phyloP scores from a whole-genome alignment of 345 rosid genomes.

The Boechera divaricarpa region DNA sequence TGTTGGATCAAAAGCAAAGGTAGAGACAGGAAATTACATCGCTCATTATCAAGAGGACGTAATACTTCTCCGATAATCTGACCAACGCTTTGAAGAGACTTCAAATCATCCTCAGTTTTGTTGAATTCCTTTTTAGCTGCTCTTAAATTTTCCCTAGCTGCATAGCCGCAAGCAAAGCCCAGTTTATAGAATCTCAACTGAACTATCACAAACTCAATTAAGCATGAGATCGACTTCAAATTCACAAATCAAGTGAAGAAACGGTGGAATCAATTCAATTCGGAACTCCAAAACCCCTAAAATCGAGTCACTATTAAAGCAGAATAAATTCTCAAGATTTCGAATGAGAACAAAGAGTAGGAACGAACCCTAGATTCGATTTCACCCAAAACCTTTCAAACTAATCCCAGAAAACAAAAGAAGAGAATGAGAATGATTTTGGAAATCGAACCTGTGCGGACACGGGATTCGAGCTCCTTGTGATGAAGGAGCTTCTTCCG shows the following conservation, averaged over 20 bases:
- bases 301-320: not conserved
- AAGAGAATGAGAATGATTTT: not conserved
- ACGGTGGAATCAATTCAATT: not conserved
- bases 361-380: slow-evolving; percentile 20
- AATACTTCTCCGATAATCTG: slow-evolving; percentile 98
- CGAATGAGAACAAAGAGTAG: not conserved
- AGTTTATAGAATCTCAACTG: not conserved
- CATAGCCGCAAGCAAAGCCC: slow-evolving; percentile 20
- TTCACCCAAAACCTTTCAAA: not conserved
- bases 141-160: slow-evolving; percentile 81
- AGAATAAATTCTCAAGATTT: not conserved
- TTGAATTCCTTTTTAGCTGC: slow-evolving; percentile 89
- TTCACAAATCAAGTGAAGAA: not conserved
- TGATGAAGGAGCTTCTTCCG: slow-evolving; percentile 90
- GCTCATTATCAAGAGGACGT: slow-evolving; percentile 90
- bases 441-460: slow-evolving; percentile 65
- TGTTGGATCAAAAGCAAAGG: not conserved
- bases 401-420: not conserved
- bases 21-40: slow-evolving; percentile 53
- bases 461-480: slow-evolving; percentile 83
- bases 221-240: slow-evolving; percentile 1
- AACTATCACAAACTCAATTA: not conserved
- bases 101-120: slow-evolving; percentile 95
- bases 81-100: slow-evolving; percentile 99
- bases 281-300: not conserved